Percentiles rank a stretch among this genome's conserved stretches.
phyloP scores from a whole-genome alignment of 2,329 filamentous ascomycete species.

The Penicillium brasilianum region DNA sequence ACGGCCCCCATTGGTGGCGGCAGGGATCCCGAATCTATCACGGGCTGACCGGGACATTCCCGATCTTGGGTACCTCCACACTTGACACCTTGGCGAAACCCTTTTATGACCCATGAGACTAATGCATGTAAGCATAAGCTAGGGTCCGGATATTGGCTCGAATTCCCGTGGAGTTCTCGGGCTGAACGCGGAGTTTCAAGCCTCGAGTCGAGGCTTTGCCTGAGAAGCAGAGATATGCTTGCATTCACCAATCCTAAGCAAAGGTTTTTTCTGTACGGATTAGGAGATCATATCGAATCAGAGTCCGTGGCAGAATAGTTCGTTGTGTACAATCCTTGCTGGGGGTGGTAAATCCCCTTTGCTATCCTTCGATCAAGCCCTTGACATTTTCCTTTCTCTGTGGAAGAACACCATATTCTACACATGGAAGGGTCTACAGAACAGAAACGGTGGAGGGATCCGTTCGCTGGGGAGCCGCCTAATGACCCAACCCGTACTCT shows the following conservation, averaged over 20 bases:
- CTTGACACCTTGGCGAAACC: no score
- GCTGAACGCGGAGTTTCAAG: not conserved
- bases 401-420: not conserved
- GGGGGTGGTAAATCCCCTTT: not conserved
- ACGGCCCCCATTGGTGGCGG: constrained; percentile 6
- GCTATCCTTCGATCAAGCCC: not conserved
- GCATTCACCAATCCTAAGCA: not conserved
- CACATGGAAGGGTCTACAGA: constrained; percentile 1
- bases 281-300: not conserved
- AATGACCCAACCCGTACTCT: constrained; percentile 4
- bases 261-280: not conserved
- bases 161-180: not conserved
- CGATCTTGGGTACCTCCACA: constrained; percentile 3
- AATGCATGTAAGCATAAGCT: constrained; percentile 6
- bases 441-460: constrained; percentile 7
- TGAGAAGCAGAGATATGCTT: not conserved
- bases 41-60: constrained; percentile 4
- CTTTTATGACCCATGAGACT: not conserved
- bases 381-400: not conserved
- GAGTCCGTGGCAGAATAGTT: not conserved
- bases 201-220: not conserved
- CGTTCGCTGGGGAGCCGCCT: constrained; percentile 6
- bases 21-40: constrained; percentile 9
- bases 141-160: not conserved
- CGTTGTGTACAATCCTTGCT: not conserved